These are phyloP conservation scores for Penicillium corylophilum DNA, from an alignment of 2,329 filamentous ascomycete genomes.

Conservation along the genomic window DNA sequence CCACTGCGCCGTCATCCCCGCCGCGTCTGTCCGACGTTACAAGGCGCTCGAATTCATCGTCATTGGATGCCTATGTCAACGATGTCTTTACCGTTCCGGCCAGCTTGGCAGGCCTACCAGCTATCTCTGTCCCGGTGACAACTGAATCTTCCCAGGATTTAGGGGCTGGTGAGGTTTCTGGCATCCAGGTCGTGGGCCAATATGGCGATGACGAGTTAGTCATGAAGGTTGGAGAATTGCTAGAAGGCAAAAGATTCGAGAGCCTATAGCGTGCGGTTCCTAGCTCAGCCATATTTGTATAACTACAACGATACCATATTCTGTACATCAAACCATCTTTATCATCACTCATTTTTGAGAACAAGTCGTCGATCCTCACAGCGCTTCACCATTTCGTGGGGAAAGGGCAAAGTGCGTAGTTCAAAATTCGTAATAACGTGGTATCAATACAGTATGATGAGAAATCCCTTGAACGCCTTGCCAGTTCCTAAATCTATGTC, in stretches of 20 bases:
- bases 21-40: slow-evolving; percentile 62
- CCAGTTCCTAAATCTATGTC: neutral
- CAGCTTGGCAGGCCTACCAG: slow-evolving; percentile 85
- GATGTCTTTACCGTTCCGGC: slow-evolving; percentile 96
- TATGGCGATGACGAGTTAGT: slow-evolving; percentile 48
- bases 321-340: slow-evolving; percentile 4
- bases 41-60: slow-evolving; percentile 28
- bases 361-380: neutral
- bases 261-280: neutral
- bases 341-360: neutral
- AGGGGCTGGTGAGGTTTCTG: slow-evolving; percentile 27
- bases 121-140: slow-evolving; percentile 74
- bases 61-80: slow-evolving; percentile 80
- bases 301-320: slow-evolving; percentile 12
- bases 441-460: slow-evolving; percentile 13
- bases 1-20: slow-evolving; percentile 77
- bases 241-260: slow-evolving; percentile 30
- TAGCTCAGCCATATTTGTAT: slow-evolving; percentile 2
- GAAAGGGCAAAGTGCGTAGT: neutral
- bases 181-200: slow-evolving; percentile 50
- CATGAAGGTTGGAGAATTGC: slow-evolving; percentile 37
- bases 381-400: neutral
- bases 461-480: slow-evolving; percentile 6
- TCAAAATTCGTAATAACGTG: slow-evolving; percentile 3
- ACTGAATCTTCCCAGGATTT: slow-evolving; percentile 8